Evolutionary conservation across 2,329 filamentous ascomycete genomes (phyloP).

Genomic region (Pochonia chlamydosporia): DNA sequence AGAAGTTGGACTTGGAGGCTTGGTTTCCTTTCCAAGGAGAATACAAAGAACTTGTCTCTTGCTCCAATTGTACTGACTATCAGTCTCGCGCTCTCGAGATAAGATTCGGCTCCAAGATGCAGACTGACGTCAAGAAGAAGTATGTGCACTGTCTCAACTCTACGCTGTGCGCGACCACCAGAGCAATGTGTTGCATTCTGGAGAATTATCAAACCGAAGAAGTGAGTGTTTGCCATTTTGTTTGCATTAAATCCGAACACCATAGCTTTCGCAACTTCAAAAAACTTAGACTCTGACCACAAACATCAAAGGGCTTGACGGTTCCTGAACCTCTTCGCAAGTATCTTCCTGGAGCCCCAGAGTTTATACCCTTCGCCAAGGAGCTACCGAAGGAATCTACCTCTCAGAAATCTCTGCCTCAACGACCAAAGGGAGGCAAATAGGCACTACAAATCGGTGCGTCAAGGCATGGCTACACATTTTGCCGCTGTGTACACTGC

Average conservation of each 20-base stretch:
- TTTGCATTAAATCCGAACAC: constrained; percentile 19
- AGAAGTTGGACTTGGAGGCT: constrained; percentile 94
- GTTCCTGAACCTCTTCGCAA: constrained; percentile 80
- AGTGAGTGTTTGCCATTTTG: constrained; percentile 31
- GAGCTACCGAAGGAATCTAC: constrained; percentile 68
- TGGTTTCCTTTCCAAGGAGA: constrained; percentile 96
- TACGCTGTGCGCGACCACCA: constrained; percentile 83
- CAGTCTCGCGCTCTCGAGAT: constrained; percentile 93
- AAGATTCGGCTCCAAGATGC: constrained; percentile 80
- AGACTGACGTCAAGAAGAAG: constrained; percentile 76
- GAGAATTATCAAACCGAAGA: constrained; percentile 96
- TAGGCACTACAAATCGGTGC: constrained; percentile 6
- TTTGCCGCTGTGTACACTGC: too few relatives aligned
- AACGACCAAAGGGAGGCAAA: constrained; percentile 26
- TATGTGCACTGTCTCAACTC: constrained; percentile 93
- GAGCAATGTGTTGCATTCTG: constrained; percentile 87
- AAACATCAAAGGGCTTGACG: constrained; percentile 54
- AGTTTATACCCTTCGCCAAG: constrained; percentile 84
- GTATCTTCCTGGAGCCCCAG: constrained; percentile 83
- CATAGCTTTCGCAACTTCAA: not conserved
- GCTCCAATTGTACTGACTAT: constrained; percentile 98
- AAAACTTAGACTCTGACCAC: not conserved
- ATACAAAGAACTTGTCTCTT: constrained; percentile 97
- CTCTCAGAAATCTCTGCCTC: constrained; percentile 23
- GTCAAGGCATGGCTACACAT: too few relatives aligned